A percentile compares a stretch with the other conserved stretches of the same genome.
Evolutionary conservation across 169 alveolate species (phyloP).

Genomic region (Perkinsus chesapeaki): DNA sequence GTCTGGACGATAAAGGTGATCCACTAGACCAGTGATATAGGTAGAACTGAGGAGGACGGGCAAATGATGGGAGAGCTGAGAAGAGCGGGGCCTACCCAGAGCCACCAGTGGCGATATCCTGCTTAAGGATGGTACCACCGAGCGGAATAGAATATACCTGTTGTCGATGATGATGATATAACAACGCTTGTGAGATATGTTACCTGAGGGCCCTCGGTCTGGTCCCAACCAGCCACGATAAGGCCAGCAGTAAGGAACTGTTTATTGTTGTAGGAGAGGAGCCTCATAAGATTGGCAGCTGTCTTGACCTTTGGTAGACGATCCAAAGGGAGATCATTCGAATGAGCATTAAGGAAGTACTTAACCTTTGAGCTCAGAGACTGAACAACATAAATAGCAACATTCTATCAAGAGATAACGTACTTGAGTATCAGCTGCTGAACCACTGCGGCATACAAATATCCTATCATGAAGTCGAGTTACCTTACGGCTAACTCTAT

Average conservation of each 20-base stretch:
- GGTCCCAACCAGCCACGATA: slow-evolving; percentile 51
- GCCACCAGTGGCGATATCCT: slow-evolving; percentile 44
- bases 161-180: no score
- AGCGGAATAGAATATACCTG: slow-evolving; percentile 23
- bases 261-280: slow-evolving; percentile 30
- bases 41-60: slow-evolving; percentile 16
- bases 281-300: slow-evolving; percentile 29
- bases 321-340: neutral
- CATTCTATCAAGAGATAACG: neutral
- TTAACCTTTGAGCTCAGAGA: neutral
- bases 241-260: slow-evolving; percentile 31
- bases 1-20: slow-evolving; percentile 40
- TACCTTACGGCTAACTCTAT: slow-evolving; percentile 42
- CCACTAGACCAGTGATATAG: slow-evolving; percentile 43
- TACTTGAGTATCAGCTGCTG: slow-evolving; percentile 54
- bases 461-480: slow-evolving; percentile 42
- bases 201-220: slow-evolving; percentile 43
- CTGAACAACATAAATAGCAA: neutral
- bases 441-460: slow-evolving; percentile 45
- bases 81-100: slow-evolving; percentile 21
- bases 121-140: slow-evolving; percentile 46
- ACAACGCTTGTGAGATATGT: no score
- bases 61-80: neutral
- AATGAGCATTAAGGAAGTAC: neutral
- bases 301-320: slow-evolving; percentile 26